These are phyloP conservation scores for Apiospora arundinis DNA, from an alignment of 2,329 filamentous ascomycete genomes.

Conservation along the genomic window DNA sequence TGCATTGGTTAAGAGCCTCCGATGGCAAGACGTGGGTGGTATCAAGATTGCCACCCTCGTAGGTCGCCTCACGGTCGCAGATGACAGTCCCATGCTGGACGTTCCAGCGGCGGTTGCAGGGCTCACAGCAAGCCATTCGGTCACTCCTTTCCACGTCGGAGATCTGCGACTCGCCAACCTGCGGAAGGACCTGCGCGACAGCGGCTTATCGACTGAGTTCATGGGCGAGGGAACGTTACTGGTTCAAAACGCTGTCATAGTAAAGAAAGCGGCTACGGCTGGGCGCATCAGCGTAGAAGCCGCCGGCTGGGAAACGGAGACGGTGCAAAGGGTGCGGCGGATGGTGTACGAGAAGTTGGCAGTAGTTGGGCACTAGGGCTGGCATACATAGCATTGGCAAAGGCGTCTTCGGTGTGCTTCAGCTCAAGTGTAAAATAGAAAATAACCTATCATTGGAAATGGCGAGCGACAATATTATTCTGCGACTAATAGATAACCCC, in stretches of 20 bases:
- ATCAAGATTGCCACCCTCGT: slow-evolving; percentile 93
- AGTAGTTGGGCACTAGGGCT: slow-evolving; percentile 65
- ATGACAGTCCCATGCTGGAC: slow-evolving; percentile 41
- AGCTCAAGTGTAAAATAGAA: background rate
- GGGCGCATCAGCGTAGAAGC: slow-evolving; percentile 89
- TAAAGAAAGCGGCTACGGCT: slow-evolving; percentile 82
- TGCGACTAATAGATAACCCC: background rate
- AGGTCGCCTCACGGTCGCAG: slow-evolving; percentile 56
- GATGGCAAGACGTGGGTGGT: slow-evolving; percentile 93
- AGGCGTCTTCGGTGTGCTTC: slow-evolving; percentile 12
- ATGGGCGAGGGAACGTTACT: slow-evolving; percentile 90
- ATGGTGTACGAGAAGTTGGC: slow-evolving; percentile 95
- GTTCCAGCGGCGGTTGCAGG: slow-evolving; percentile 32
- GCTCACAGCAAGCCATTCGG: slow-evolving; percentile 70
- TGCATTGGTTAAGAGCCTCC: slow-evolving; percentile 81
- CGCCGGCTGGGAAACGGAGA: slow-evolving; percentile 64
- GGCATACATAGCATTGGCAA: slow-evolving; percentile 1
- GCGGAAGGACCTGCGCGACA: slow-evolving; percentile 79
- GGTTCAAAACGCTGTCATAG: slow-evolving; percentile 86
- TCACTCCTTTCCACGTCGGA: slow-evolving; percentile 90
- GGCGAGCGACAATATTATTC: background rate
- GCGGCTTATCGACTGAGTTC: slow-evolving; percentile 89
- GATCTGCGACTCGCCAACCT: slow-evolving; percentile 90
- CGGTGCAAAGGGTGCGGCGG: slow-evolving; percentile 85
- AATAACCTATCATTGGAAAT: background rate